Evolutionary conservation across 2,329 filamentous ascomycete species (phyloP).

Genomic region (Hypoxylon sp.): DNA sequence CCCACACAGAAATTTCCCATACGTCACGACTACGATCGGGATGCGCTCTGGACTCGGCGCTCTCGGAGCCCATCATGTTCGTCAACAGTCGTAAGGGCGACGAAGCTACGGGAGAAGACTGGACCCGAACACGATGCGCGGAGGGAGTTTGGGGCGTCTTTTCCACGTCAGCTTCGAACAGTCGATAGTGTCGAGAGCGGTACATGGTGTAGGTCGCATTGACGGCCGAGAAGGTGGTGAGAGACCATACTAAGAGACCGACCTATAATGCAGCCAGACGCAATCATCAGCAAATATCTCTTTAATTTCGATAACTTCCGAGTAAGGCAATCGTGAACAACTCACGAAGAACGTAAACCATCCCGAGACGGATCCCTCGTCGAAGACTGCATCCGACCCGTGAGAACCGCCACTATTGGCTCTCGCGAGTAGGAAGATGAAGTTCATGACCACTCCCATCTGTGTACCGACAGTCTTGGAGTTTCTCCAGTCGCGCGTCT

Average conservation of each 20-base stretch:
- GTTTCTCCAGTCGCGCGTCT: conserved; percentile 92
- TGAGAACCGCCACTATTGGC: conserved; percentile 74
- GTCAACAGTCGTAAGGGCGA: conserved; percentile 83
- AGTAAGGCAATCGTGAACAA: conserved; percentile 37
- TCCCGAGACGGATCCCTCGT: conserved; percentile 72
- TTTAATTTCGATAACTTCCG: conserved; percentile 21
- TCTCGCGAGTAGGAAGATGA: conserved; percentile 83
- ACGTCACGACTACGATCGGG: conserved; percentile 86
- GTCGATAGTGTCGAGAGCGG: conserved; percentile 85
- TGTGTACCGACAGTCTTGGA: conserved; percentile 81
- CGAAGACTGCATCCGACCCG: conserved; percentile 84
- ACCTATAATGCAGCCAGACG: conserved; percentile 60
- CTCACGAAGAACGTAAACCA: conserved; percentile 72
- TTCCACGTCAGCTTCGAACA: conserved; percentile 91
- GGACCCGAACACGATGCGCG: conserved; percentile 86
- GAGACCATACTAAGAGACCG: conserved; percentile 75
- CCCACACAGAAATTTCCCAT: conserved; percentile 95
- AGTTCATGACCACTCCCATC: conserved; percentile 80
- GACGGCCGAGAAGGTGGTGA: conserved; percentile 73
- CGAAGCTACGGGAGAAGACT: conserved; percentile 81
- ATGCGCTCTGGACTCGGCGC: conserved; percentile 85
- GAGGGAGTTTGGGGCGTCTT: conserved; percentile 81
- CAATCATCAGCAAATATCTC: conserved; percentile 32
- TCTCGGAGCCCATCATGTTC: conserved; percentile 73
- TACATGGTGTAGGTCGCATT: conserved; percentile 88